phyloP scores from a whole-genome alignment of 2,329 filamentous ascomycete genomes.

The Penicillium nordicum region DNA sequence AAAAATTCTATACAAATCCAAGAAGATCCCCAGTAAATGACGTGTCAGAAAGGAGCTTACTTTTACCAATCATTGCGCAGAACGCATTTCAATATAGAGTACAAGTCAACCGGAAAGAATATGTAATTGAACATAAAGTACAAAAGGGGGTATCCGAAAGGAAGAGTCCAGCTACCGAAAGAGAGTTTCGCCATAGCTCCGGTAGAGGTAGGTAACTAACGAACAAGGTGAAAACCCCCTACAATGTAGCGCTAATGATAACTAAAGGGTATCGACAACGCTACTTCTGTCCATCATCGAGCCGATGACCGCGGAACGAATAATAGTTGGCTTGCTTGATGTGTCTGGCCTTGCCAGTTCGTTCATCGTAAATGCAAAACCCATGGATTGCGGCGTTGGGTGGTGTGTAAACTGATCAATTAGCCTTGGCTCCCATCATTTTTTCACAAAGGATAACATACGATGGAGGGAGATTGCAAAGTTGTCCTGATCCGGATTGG shows the following conservation, averaged over 20 bases:
- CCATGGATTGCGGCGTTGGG: conserved; percentile 82
- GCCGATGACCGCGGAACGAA: conserved; percentile 53
- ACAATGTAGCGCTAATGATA: background rate
- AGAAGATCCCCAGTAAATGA: background rate
- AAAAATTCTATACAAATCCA: background rate
- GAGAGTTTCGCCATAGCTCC: background rate
- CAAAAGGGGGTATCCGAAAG: background rate
- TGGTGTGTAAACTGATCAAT: conserved; percentile 67
- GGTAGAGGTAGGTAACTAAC: background rate
- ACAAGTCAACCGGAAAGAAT: background rate
- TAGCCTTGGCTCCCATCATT: background rate
- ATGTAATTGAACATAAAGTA: background rate
- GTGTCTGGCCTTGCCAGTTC: conserved; percentile 70
- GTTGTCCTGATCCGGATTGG: conserved; percentile 67
- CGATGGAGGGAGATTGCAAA: conserved; percentile 80
- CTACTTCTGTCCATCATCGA: conserved; percentile 16
- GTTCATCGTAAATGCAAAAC: conserved; percentile 75
- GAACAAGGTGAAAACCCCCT: background rate
- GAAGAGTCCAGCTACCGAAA: background rate
- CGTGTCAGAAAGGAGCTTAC: background rate
- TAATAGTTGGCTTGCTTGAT: conserved; percentile 69
- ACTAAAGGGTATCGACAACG: background rate
- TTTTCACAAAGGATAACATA: conserved; percentile 38
- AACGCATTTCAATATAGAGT: background rate
- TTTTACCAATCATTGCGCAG: background rate